Evolutionary conservation across 1,139 yeast genomes (phyloP).

Genomic region (Dujonia santamariae): DNA sequence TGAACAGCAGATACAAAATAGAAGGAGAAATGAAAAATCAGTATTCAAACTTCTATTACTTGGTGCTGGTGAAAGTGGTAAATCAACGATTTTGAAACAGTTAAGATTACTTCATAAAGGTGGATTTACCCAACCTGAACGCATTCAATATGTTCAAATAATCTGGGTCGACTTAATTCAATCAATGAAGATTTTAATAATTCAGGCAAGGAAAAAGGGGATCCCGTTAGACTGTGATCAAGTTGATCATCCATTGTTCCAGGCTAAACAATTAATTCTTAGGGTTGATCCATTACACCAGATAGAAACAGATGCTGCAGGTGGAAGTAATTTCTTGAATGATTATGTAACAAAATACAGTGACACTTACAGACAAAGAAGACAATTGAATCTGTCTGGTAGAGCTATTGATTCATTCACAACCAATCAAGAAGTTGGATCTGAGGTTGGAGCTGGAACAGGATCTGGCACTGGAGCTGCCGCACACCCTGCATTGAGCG

Average conservation of each 20-base stretch:
- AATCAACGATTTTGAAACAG: slow-evolving; percentile 93
- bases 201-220: slow-evolving; percentile 64
- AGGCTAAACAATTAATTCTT: slow-evolving; percentile 48
- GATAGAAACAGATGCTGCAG: slow-evolving; percentile 66
- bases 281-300: slow-evolving; percentile 58
- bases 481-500: too few relatives aligned
- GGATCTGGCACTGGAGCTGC: not conserved
- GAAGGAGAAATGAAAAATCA: slow-evolving; percentile 44
- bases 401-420: slow-evolving; percentile 32
- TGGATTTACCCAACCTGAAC: slow-evolving; percentile 78
- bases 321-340: slow-evolving; percentile 60
- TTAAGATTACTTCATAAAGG: slow-evolving; percentile 82
- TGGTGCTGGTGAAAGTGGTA: slow-evolving; percentile 97
- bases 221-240: slow-evolving; percentile 63
- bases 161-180: slow-evolving; percentile 94
- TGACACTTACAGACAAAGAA: slow-evolving; percentile 47
- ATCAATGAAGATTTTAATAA: slow-evolving; percentile 77
- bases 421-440: slow-evolving; percentile 26
- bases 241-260: slow-evolving; percentile 40
- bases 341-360: slow-evolving; percentile 65
- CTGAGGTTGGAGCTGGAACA: slow-evolving; percentile 10
- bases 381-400: slow-evolving; percentile 45
- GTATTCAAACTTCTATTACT: slow-evolving; percentile 67
- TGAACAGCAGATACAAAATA: slow-evolving; percentile 59
- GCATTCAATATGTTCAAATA: slow-evolving; percentile 80